These are phyloP conservation scores for Cystobasidium ongulense DNA, from an alignment of 768 basidiomycete species.

Conservation along the genomic window DNA sequence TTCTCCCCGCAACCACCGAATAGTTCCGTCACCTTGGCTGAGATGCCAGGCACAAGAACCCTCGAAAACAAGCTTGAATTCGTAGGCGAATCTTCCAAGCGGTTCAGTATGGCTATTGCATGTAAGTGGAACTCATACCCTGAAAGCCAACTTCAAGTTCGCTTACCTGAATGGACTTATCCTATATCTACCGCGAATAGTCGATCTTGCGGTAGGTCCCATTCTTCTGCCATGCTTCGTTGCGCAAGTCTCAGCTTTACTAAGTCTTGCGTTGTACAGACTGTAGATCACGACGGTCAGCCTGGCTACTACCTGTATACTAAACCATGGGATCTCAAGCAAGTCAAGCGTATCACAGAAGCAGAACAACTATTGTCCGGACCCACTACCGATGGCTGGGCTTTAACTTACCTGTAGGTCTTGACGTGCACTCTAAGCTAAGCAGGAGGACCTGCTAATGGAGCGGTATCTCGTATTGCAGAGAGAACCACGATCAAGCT, in stretches of 20 bases:
- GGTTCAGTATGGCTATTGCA: constrained; percentile 17
- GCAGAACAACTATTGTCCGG: not conserved
- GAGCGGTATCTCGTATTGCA: not conserved
- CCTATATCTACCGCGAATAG: not conserved
- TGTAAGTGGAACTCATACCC: constrained; percentile 10
- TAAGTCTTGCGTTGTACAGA: constrained; percentile 4
- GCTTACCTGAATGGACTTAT: not conserved
- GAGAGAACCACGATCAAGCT: constrained; percentile 60
- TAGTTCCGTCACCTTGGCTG: constrained; percentile 43
- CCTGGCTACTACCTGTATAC: constrained; percentile 4
- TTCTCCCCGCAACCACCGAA: constrained; percentile 30
- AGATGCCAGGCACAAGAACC: constrained; percentile 42
- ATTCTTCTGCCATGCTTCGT: not conserved
- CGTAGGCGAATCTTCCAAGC: constrained; percentile 6
- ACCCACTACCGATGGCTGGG: constrained; percentile 2
- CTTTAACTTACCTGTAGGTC: constrained; percentile 13
- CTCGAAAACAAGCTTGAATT: constrained; percentile 50
- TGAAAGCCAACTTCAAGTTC: not conserved
- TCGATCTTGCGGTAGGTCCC: not conserved
- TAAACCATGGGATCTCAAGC: not conserved
- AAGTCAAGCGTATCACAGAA: constrained; percentile 24
- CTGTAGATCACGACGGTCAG: constrained; percentile 5
- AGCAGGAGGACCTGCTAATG: not conserved
- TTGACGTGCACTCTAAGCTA: not conserved
- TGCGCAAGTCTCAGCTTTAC: no score